phyloP scores from a whole-genome alignment of 768 basidiomycete species.

The Heimioporus sp. region DNA sequence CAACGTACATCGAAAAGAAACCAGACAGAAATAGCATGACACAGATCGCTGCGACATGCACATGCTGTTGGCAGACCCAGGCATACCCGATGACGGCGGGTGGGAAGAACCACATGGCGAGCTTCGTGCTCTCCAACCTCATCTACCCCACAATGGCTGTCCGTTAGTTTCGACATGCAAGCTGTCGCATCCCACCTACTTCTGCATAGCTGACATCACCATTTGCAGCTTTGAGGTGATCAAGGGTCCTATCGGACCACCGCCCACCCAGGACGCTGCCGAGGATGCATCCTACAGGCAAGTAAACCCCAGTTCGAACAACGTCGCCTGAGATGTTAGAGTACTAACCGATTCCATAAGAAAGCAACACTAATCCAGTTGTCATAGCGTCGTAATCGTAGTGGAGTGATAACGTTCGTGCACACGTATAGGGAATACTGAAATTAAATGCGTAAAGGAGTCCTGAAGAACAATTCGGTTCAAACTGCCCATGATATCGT shows the following conservation, averaged over 20 bases:
- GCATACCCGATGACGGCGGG: conserved; percentile 65
- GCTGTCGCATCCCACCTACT: conserved; percentile 36
- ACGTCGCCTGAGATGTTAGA: background rate
- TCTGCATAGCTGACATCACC: conserved; percentile 60
- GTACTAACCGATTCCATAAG: conserved; percentile 64
- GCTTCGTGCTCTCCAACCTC: conserved; percentile 65
- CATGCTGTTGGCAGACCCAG: conserved; percentile 67
- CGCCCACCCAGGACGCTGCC: conserved; percentile 60
- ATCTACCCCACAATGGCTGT: conserved; percentile 42
- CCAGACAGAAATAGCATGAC: conserved; percentile 74
- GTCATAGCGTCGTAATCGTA: conserved; percentile 72
- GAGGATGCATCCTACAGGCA: conserved; percentile 39
- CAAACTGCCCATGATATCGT: background rate
- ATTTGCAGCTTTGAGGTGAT: conserved; percentile 43
- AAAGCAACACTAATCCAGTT: conserved; percentile 74
- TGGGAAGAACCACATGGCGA: conserved; percentile 53
- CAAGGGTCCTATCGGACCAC: conserved; percentile 53
- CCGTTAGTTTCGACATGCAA: background rate
- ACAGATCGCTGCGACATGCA: conserved; percentile 69
- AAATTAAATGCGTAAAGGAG: conserved; percentile 70
- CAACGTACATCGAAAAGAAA: conserved; percentile 66
- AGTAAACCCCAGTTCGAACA: background rate
- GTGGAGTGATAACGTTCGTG: conserved; percentile 61
- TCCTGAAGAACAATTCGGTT: conserved; percentile 37
- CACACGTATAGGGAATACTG: conserved; percentile 68